phyloP scores from a whole-genome alignment of 495 filamentous ascomycete genomes.

The Letharia columbiana region DNA sequence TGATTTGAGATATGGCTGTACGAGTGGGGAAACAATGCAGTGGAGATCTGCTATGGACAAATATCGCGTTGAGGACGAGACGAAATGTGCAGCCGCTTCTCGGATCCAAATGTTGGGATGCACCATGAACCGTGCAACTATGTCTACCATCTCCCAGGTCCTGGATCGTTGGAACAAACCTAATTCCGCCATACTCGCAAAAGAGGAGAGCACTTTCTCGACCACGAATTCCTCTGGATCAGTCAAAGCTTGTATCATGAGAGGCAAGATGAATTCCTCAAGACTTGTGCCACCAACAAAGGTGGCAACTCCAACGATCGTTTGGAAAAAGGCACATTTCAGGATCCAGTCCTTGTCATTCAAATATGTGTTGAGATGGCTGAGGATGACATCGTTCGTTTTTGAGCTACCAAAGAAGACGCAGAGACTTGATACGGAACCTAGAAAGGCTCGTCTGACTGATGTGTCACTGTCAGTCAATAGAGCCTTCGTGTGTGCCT shows the following conservation, averaged over 20 bases:
- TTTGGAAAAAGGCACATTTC: constrained; percentile 93
- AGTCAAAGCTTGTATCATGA: constrained; percentile 95
- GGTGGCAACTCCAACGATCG: constrained; percentile 84
- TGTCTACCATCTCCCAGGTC: constrained; percentile 77
- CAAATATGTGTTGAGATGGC: constrained; percentile 93
- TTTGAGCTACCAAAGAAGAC: constrained; percentile 87
- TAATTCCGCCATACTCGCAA: constrained; percentile 81
- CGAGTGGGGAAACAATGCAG: constrained; percentile 70
- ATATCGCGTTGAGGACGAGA: constrained; percentile 65
- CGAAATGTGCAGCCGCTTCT: constrained; percentile 75
- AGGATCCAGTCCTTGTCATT: constrained; percentile 96
- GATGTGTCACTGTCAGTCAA: constrained; percentile 79
- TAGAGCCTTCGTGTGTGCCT: constrained; percentile 77
- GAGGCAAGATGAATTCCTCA: constrained; percentile 90
- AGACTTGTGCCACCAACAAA: constrained; percentile 80
- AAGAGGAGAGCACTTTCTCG: constrained; percentile 76
- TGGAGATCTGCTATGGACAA: constrained; percentile 74
- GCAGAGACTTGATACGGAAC: constrained; percentile 84
- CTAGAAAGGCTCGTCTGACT: constrained; percentile 90
- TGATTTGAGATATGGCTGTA: constrained; percentile 74
- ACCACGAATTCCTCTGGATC: constrained; percentile 95
- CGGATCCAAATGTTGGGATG: constrained; percentile 95
- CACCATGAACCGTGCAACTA: constrained; percentile 73
- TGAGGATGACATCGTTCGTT: constrained; percentile 88
- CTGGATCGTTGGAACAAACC: constrained; percentile 79